A percentile compares a stretch with the other conserved stretches of the same genome.
phyloP scores from a whole-genome alignment of 306 rosid genomes.

The Potentilla sterilis region DNA sequence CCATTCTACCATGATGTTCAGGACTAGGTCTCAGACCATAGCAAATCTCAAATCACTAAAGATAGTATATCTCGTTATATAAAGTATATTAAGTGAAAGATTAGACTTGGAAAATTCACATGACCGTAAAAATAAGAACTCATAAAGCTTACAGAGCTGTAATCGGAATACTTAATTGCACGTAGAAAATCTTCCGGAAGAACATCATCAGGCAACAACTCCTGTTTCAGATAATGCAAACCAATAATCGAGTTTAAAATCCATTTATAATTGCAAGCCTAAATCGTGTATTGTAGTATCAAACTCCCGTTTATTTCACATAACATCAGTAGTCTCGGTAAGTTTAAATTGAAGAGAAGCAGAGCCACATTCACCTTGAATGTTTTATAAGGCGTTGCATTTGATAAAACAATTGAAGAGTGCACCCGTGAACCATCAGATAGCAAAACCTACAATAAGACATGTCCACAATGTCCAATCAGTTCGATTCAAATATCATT shows the following conservation, averaged over 20 bases:
- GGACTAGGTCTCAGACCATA: slow-evolving; percentile 2
- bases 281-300: background rate
- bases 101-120: background rate
- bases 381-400: slow-evolving; percentile 88
- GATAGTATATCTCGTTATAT: background rate
- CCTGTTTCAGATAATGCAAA: slow-evolving; percentile 52
- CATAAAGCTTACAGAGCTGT: slow-evolving; percentile 72
- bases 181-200: slow-evolving; percentile 70
- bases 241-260: slow-evolving; percentile 27
- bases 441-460: slow-evolving; percentile 58
- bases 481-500: slow-evolving; percentile 22
- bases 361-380: slow-evolving; percentile 55
- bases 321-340: background rate
- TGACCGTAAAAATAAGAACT: background rate
- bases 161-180: slow-evolving; percentile 74
- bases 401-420: slow-evolving; percentile 79
- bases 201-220: slow-evolving; percentile 55
- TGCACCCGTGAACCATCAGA: slow-evolving; percentile 76
- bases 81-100: background rate
- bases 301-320: background rate
- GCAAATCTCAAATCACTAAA: background rate
- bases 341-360: background rate
- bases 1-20: background rate
- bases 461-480: slow-evolving; percentile 27
- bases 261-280: background rate